Base-by-base conservation (phyloP, 352 stramenopile species). In the Pythium phragmitis region DNA sequence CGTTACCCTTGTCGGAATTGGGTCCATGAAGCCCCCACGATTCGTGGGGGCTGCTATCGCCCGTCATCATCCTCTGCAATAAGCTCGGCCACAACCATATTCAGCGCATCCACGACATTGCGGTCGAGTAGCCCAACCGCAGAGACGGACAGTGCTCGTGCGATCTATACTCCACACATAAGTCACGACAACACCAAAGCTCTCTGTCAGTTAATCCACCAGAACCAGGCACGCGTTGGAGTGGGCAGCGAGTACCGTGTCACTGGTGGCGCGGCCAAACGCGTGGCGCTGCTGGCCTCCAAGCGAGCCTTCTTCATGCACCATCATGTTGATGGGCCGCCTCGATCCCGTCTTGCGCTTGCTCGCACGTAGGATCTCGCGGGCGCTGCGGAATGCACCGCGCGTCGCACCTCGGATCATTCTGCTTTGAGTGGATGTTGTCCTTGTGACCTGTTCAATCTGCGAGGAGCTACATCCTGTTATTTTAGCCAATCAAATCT, bases 1-100 rank as follows among this genome's bases (percentile, higher is more conserved):
- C 33, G 26, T 3, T 30, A 3, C 4, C 37, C 30, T 52, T 39
- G 9, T 36, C n/a, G 7, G 41, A 13, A 45, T 45, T 21, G 43
- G 23, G 11, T 48, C 33, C 36, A 8, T n/a, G 39, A 54, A 19
- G 53, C 53, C 53, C 53, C 53, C 53, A 42, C 39, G 13, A 41
- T 28, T 56, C 30, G 34, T 36, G 41, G 34, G 70, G 57, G 65
- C 78, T 48, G 47, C 74, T 89, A 91, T 91, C 82, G 82, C 17
- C 82, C 82, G 53, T 91, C 82, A 51, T 91, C 82, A 63, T 89
- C 82, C 30, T 89, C 82, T 12, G 67, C 72, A 16, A 60, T 64
- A 37, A 91, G 61, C 16, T 68, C 63, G 48, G 76, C 77, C 33
- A 80, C 33, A 33, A 77, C 58, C 17, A 77, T 26, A 17, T 74